Evolutionary conservation across 108 stramenopile species (phyloP), one percentile per base, ranked within the genome.

Genomic region (Epipyxis sp.): DNA sequence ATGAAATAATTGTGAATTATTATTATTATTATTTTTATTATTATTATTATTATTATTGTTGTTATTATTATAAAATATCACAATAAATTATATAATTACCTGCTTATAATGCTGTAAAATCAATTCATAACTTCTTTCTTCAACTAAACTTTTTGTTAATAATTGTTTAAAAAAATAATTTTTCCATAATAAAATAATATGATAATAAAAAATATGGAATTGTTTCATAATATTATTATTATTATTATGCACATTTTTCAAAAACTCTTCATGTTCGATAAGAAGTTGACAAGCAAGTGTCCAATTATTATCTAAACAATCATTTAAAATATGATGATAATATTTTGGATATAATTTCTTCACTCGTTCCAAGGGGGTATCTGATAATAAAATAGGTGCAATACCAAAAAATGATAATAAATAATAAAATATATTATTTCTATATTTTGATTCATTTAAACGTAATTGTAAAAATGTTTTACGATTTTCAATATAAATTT

Each of bases 311-410:
- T 65, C 61, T 32, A 65, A 32, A 37, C 13, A 65, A 6, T 3
- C 61, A 10, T 16, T 32, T 3, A 65, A 16, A 65, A 65, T 65
- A 16, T 37, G 3, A 65, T 65, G 61, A 16, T 32, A 32, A 65
- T 65, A 65, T 32, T 32, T 32, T 32, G 61, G 61, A 65, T 65
- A 65, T 6, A 65, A 3, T 32, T 65, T 65, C 61, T 65, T 65
- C 61, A 65, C 61, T 35, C 61, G 3, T 25, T 65, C 61, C 61
- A 65, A 65, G 6, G 61, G 61, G 6, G 61, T 65, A 65, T 65
- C 61, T 32, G 61, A 65, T 32, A 32, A 6, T 37, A 65, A 65
- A 6, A 35, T 65, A 10, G 25, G 3, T 10, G 13, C 6, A 37
- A 65, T 32, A 6, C 61, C 61, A 37, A 65, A 65, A 3, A 65